Evolutionary conservation across 2,329 filamentous ascomycete species (phyloP).

Genomic region (Paecilomyces niveus): DNA sequence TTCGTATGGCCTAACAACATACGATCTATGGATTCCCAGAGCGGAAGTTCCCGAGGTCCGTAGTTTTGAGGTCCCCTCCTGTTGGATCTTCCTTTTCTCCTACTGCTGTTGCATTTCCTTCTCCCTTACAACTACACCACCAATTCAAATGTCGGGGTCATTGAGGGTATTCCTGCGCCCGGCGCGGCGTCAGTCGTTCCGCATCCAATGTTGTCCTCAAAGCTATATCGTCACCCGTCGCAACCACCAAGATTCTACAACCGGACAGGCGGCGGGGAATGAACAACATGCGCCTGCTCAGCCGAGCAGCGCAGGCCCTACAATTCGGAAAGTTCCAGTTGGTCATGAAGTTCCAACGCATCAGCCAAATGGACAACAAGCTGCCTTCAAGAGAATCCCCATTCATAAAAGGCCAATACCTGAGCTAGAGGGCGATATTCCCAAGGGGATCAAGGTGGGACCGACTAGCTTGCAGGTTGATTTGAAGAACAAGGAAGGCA

Average conservation of each 20-base stretch:
- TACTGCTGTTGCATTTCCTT: not conserved
- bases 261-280: not conserved
- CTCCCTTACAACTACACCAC: not conserved
- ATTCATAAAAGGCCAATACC: not conserved
- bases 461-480: not conserved
- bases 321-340: not conserved
- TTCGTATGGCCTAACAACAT: not conserved
- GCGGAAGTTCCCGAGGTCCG: constrained; percentile 1
- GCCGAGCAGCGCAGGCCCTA: not conserved
- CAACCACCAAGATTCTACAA: not conserved
- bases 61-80: not conserved
- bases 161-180: constrained; percentile 6
- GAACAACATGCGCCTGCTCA: not conserved
- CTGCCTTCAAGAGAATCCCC: not conserved
- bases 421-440: not conserved
- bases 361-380: too few relatives aligned
- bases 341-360: not conserved
- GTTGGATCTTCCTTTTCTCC: not conserved
- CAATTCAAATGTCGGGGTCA: constrained; percentile 4
- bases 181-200: not conserved
- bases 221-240: not conserved
- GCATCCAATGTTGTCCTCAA: not conserved
- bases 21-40: not conserved
- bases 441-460: not conserved
- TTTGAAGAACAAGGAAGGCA: not conserved